Percentiles rank a stretch among this genome's conserved stretches.
Evolutionary conservation across 345 rosid genomes (phyloP).

Genomic region (Hibiscus tridactylites): DNA sequence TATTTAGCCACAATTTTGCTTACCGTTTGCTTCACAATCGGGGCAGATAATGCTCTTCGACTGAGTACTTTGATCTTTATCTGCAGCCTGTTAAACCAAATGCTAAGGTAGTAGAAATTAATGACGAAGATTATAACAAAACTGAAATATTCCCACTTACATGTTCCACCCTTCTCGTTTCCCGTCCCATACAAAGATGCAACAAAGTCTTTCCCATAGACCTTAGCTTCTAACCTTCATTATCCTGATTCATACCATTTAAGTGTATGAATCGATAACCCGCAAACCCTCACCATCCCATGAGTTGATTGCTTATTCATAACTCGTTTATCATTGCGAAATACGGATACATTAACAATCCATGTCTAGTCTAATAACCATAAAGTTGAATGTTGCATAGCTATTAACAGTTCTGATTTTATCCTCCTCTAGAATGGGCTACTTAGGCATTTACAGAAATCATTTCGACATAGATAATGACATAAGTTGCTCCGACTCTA

Average conservation of each 20-base stretch:
- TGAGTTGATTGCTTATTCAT: background rate
- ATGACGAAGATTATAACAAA: background rate
- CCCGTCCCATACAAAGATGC: background rate
- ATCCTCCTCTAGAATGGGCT: background rate
- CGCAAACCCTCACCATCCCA: background rate
- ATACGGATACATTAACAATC: background rate
- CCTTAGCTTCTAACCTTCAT: background rate
- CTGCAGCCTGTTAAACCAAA: constrained; percentile 41
- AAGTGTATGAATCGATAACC: background rate
- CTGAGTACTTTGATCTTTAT: background rate
- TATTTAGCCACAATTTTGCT: background rate
- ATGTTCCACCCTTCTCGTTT: background rate
- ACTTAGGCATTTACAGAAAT: background rate
- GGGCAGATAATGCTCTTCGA: background rate
- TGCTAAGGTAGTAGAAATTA: background rate
- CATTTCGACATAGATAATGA: background rate
- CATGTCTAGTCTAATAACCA: background rate
- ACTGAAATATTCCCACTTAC: background rate
- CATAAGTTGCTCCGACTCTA: background rate
- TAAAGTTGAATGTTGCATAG: background rate
- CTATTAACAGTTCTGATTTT: too few relatives aligned
- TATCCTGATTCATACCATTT: background rate
- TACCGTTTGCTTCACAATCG: background rate
- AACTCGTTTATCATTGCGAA: background rate
- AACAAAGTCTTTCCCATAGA: background rate